Percentiles rank a stretch among this genome's conserved stretches.
Conservation (phyloP, 352 stramenopile species). For the Phytophthora gonapodyides region DNA sequence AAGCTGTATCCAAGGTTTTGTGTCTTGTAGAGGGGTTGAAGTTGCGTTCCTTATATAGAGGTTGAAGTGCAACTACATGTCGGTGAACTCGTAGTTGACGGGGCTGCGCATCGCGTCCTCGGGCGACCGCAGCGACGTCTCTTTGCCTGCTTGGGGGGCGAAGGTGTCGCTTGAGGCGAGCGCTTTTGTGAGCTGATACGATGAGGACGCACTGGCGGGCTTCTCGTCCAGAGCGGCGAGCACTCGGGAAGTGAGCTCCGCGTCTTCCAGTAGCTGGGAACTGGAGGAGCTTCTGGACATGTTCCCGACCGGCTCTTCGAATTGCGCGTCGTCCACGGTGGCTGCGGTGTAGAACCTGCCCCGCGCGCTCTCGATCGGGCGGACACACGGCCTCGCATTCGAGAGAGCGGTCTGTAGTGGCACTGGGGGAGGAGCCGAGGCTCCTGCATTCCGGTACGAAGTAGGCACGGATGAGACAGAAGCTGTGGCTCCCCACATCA, state of each 20-base stretch:
- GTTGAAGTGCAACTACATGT: conserved; percentile 8
- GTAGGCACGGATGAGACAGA: conserved; percentile 14
- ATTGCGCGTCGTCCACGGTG: conserved; percentile 4
- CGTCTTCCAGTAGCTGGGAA: conserved; percentile 57
- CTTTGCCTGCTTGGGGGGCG: conserved; percentile 9
- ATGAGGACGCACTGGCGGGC: conserved; percentile 10
- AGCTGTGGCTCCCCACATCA: conserved; percentile 6
- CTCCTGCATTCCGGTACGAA: conserved; percentile 14
- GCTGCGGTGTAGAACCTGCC: conserved; percentile 19
- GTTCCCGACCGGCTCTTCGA: conserved; percentile 14
- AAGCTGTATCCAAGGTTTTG: conserved; percentile 9
- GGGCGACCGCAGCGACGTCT: conserved; percentile 12
- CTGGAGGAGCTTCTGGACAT: conserved; percentile 43
- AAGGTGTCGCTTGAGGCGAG: conserved; percentile 7
- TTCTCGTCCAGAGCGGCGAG: conserved; percentile 58
- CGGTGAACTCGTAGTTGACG: conserved; percentile 3
- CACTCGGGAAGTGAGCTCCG: conserved; percentile 57
- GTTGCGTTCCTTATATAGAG: conserved; percentile 7
- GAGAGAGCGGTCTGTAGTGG: conserved; percentile 53
- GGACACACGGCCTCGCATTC: conserved; percentile 64
- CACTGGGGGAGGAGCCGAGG: conserved; percentile 5
- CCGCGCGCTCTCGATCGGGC: conserved; percentile 52
- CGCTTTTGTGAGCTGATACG: conserved; percentile 23
- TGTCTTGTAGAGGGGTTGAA: conserved; percentile 12
- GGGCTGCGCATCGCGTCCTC: conserved; percentile 10